Evolutionary conservation across 2,329 filamentous ascomycete genomes (phyloP), one percentile per base, ranked within the genome.

Genomic region (Dryadomyces quercus-mongolicae): DNA sequence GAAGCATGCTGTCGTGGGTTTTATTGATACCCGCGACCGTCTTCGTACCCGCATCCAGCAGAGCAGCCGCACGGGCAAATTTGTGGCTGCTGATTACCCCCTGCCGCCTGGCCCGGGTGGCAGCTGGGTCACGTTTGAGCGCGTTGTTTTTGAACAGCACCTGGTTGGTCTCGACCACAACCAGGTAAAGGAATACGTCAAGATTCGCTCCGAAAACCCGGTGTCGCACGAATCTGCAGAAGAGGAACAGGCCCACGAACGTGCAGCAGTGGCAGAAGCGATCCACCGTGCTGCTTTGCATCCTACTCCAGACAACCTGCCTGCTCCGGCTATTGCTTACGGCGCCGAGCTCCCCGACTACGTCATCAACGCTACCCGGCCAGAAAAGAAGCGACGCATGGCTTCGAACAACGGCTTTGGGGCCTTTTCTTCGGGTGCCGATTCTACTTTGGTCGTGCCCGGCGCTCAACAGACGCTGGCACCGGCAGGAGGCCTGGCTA

Each of bases 41-140:
- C 71, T 84, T 1, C 77, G 81, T 25, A 83, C 80, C 2, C 73
- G 79, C 7, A 76, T 82, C 42, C 76, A 80, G 60, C 67, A 70
- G 0, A 67, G 69, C 50, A 78, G 74, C 47, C 71, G 74, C 21
- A 62, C 66, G 2, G 77, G 77, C 13, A 70, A 76, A 12, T 61
- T 68, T 2, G 68, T 82, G 31, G 68, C 72, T 6, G 63, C 69
- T 44, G 67, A 71, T 31, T 72, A 72, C 62, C 68, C 77, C 36
- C 61, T 80, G 4, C 80, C 79, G 1, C 74, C 77, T 2, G 80
- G 79, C 0, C 77, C 79, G 1, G 80, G 80, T 21, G 80, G 78
- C 53, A 82, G 78, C 62, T 84, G 80, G 80, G 78, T 83, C 22
- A 82, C 79, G 0, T 83, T 83, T 59, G 76, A 81, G 55, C 71